These are phyloP conservation scores for Cyberlindnera suaveolens DNA, from an alignment of 805 yeast species.

Conservation along the genomic window DNA sequence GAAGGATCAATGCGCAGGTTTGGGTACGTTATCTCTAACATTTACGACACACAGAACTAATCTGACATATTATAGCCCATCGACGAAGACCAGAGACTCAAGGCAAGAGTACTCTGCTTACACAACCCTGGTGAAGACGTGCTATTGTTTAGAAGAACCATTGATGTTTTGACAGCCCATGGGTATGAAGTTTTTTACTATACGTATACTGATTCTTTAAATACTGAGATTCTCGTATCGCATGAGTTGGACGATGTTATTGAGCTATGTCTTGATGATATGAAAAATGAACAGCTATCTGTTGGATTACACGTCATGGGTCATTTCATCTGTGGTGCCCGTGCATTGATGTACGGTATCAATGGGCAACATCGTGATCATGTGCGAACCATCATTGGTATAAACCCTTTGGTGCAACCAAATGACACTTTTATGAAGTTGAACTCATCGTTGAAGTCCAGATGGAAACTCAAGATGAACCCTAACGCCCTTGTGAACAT, in stretches of 20 bases:
- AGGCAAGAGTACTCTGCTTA: slow-evolving; percentile 16
- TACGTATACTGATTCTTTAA: slow-evolving; percentile 1
- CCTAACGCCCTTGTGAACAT: slow-evolving; percentile 4
- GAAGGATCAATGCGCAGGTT: slow-evolving; percentile 22
- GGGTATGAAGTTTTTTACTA: slow-evolving; percentile 18
- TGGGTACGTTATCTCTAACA: slow-evolving; percentile 20
- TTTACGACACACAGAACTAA: slow-evolving; percentile 4
- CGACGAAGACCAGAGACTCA: slow-evolving; percentile 10
- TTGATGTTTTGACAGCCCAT: slow-evolving; percentile 9
- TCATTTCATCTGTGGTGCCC: slow-evolving; percentile 13
- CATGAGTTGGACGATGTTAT: slow-evolving; percentile 15
- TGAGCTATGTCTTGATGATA: slow-evolving; percentile 15
- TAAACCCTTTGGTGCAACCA: slow-evolving; percentile 17
- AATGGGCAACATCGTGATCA: slow-evolving; percentile 12
- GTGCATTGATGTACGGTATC: slow-evolving; percentile 14
- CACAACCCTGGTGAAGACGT: slow-evolving; percentile 17
- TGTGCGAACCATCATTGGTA: slow-evolving; percentile 11
- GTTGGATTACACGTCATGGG: slow-evolving; percentile 13
- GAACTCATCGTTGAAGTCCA: slow-evolving; percentile 3
- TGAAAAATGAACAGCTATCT: slow-evolving; percentile 2
- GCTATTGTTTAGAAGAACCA: slow-evolving; percentile 10
- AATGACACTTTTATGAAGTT: not conserved
- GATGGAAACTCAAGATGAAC: slow-evolving; percentile 7
- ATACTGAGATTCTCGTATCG: slow-evolving; percentile 2
- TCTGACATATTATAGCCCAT: slow-evolving; percentile 11